Conservation (phyloP, 208 protist genomes). For the Leishmania gerbilli region DNA sequence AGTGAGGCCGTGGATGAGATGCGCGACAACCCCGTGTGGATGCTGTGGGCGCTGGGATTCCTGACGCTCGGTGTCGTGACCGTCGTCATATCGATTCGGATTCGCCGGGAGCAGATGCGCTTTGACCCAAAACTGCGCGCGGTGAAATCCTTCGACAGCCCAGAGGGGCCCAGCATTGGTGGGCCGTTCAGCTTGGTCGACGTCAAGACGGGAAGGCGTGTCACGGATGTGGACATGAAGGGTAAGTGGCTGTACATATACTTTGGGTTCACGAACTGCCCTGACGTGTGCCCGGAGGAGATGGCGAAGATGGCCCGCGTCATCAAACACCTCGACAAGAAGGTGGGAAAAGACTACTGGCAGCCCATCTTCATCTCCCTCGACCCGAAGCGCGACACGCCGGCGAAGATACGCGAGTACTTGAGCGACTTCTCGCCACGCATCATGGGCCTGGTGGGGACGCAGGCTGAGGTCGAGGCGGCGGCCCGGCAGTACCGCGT, state of each 20-base stretch:
- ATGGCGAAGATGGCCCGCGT: conserved; percentile 94
- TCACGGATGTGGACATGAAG: conserved; percentile 74
- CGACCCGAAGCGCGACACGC: conserved; percentile 93
- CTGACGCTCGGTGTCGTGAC: conserved; percentile 55
- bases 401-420: conserved; percentile 81
- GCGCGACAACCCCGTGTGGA: conserved; percentile 78
- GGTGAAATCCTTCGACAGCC: conserved; percentile 72
- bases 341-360: conserved; percentile 80
- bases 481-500: conserved; percentile 91
- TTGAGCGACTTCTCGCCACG: conserved; percentile 89
- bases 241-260: conserved; percentile 96
- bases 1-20: conserved; percentile 58
- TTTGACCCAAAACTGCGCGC: conserved; percentile 79
- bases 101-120: conserved; percentile 76
- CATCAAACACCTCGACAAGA: conserved; percentile 76
- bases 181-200: conserved; percentile 68
- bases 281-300: conserved; percentile 96
- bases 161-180: conserved; percentile 76
- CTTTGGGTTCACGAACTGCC: conserved; percentile 98
- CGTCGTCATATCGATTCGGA: conserved; percentile 75
- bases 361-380: conserved; percentile 94
- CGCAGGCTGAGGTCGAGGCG: conserved; percentile 74
- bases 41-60: conserved; percentile 72
- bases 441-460: conserved; percentile 93
- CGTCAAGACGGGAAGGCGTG: conserved; percentile 61